Evolutionary conservation across 179 eudicot genomes (phyloP).

Genomic region (Spergularia azorica): DNA sequence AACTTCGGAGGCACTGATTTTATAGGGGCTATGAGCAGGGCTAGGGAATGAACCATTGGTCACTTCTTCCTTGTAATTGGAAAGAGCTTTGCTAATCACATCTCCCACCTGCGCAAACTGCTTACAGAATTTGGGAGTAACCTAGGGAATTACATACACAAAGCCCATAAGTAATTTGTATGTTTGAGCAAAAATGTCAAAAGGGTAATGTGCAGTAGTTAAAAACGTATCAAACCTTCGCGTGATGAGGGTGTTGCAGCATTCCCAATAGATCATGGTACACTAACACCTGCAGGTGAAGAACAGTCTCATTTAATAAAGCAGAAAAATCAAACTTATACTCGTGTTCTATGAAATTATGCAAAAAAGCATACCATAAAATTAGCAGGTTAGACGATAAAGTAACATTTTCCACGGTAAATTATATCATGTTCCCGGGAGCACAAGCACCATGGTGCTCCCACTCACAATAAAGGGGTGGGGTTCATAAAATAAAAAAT

Average conservation of each 20-base stretch:
- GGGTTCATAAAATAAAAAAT: too few relatives aligned
- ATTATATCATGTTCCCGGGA: too few relatives aligned
- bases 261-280: slow-evolving; percentile 95
- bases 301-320: slow-evolving; percentile 7
- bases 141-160: slow-evolving; percentile 44
- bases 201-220: background rate
- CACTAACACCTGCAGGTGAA: slow-evolving; percentile 65
- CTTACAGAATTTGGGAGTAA: slow-evolving; percentile 96
- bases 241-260: slow-evolving; percentile 99
- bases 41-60: slow-evolving; percentile 74
- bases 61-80: slow-evolving; percentile 83
- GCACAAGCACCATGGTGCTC: too few relatives aligned
- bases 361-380: too few relatives aligned
- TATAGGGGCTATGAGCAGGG: slow-evolving; percentile 75
- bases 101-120: slow-evolving; percentile 80
- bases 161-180: background rate
- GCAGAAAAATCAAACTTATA: background rate
- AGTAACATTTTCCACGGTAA: too few relatives aligned
- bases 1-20: slow-evolving; percentile 57
- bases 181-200: background rate
- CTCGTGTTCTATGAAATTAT: background rate
- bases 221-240: slow-evolving; percentile 54
- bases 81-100: slow-evolving; percentile 80
- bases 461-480: too few relatives aligned
- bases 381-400: background rate